A percentile compares a stretch with the other conserved stretches of the same genome.
Evolutionary conservation across 2,329 filamentous ascomycete species (phyloP).

Genomic region (Aspergillus fructus): DNA sequence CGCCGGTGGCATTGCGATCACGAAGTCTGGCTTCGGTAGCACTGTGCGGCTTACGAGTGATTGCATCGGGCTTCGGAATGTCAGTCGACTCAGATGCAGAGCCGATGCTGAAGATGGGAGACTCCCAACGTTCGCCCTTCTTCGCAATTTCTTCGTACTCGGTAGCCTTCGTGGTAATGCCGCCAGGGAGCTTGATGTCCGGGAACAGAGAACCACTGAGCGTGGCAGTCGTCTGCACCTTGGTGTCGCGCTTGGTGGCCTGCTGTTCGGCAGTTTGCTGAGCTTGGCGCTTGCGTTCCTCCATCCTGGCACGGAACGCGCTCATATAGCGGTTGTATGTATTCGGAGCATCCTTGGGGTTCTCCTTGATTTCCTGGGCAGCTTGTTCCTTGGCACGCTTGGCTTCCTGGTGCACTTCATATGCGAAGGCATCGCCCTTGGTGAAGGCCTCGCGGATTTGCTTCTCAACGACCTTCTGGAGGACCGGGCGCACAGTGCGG

Average conservation of each 20-base stretch:
- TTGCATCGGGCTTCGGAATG: slow-evolving; percentile 59
- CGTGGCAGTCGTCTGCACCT: slow-evolving; percentile 80
- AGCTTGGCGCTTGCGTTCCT: slow-evolving; percentile 76
- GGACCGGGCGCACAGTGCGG: slow-evolving; percentile 75
- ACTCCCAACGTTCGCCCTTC: slow-evolving; percentile 93
- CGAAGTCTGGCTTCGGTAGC: slow-evolving; percentile 22
- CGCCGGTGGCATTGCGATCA: slow-evolving; percentile 17
- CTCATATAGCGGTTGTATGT: slow-evolving; percentile 82
- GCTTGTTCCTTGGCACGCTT: slow-evolving; percentile 64
- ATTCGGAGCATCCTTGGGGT: slow-evolving; percentile 73
- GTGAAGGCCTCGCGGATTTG: slow-evolving; percentile 80
- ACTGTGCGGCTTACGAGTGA: slow-evolving; percentile 61
- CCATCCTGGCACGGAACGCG: slow-evolving; percentile 70
- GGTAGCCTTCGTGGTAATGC: slow-evolving; percentile 88
- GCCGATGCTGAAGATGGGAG: slow-evolving; percentile 87
- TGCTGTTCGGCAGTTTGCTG: slow-evolving; percentile 56
- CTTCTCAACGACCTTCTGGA: slow-evolving; percentile 87
- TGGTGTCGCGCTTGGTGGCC: slow-evolving; percentile 59
- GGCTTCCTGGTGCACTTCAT: slow-evolving; percentile 78
- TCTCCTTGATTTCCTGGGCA: slow-evolving; percentile 49
- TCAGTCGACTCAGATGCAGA: slow-evolving; percentile 69
- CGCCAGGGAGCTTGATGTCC: slow-evolving; percentile 78
- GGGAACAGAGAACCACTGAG: slow-evolving; percentile 92
- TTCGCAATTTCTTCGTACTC: slow-evolving; percentile 85
- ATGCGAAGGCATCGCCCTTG: slow-evolving; percentile 71